Evolutionary conservation across 352 stramenopile genomes (phyloP), one percentile per base, ranked within the genome.

Genomic region (Blastocystis sp.): DNA sequence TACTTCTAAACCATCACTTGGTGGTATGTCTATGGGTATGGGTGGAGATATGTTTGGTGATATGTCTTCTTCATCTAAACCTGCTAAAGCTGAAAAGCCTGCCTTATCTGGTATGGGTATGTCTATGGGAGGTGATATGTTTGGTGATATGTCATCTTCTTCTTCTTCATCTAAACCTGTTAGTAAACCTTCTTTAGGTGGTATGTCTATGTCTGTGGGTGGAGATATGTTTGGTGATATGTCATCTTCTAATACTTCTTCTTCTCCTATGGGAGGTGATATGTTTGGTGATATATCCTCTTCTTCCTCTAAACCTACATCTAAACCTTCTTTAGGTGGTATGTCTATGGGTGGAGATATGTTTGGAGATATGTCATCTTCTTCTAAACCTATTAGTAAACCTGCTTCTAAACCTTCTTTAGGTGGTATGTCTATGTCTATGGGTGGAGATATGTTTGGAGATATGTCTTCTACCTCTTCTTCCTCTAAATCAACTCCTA

Each of bases 181-280:
- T 9, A 9, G 36, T 9, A 23, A 23, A 0, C n/a, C n/a, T n/a
- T n/a, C n/a, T n/a, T n/a, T n/a, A n/a, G n/a, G n/a, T n/a, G n/a
- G n/a, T n/a, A n/a, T n/a, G n/a, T n/a, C n/a, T n/a, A 43, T 43
- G 36, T 27, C 18, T 9, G 27, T 43, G 36, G 44, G 44, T 16
- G 37, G 37, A 1, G 52, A 62, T 37, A 49, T 62, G 52, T 62
- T 62, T 49, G 52, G 52, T 35, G 52, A 32, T 30, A 62, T 62
- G 52, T n/a, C n/a, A n/a, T n/a, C n/a, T n/a, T n/a, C n/a, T n/a
- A 34, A 49, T 16, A 37, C 1, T 9, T 18, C 37, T 7, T 13
- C 52, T 36, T 21, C 11, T 19, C 25, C 11, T 43, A 30, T 9
- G 24, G 44, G 44, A 55, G 47, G 47, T 16, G 47, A 57, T 16